A percentile compares a stretch with the other conserved stretches of the same genome.
These are phyloP conservation scores for Camelina hispida DNA, from an alignment of 345 rosid species.

Conservation along the genomic window DNA sequence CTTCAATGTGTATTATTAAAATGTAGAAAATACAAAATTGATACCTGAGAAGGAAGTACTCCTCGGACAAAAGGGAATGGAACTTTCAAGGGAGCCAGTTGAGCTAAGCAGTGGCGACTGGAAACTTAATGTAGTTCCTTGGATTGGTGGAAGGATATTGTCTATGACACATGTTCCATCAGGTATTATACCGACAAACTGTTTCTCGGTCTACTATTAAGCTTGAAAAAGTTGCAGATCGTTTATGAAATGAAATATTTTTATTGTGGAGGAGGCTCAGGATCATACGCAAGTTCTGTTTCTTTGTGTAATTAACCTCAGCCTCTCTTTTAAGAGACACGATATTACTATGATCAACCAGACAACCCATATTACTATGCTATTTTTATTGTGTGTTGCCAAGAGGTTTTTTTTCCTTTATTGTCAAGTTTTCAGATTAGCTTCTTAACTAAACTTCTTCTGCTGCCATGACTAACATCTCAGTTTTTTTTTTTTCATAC, in stretches of 20 bases:
- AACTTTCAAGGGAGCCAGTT: constrained; percentile 66
- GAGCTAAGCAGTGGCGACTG: constrained; percentile 75
- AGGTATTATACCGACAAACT: constrained; percentile 50
- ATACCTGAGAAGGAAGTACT: constrained; percentile 65
- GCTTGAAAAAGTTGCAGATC: constrained; percentile 6
- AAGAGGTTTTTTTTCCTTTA: not conserved
- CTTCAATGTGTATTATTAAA: constrained; percentile 16
- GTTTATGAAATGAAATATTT: not conserved
- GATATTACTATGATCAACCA: not conserved
- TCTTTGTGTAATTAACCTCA: not conserved
- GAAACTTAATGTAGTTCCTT: constrained; percentile 77
- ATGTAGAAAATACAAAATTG: constrained; percentile 62
- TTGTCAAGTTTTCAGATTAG: not conserved
- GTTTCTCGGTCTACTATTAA: constrained; percentile 1
- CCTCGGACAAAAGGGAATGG: constrained; percentile 63
- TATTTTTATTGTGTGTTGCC: not conserved
- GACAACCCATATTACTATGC: not conserved
- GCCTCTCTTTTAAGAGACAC: not conserved
- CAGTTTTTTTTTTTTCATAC: not conserved
- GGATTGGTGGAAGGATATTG: constrained; percentile 93
- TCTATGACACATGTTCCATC: constrained; percentile 93
- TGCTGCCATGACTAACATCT: not conserved
- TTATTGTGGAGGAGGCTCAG: constrained; percentile 7
- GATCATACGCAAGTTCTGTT: not conserved
- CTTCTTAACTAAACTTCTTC: not conserved